Evolutionary conservation across 2,329 filamentous ascomycete genomes (phyloP).

Genomic region (Phyllosticta capitalensis): DNA sequence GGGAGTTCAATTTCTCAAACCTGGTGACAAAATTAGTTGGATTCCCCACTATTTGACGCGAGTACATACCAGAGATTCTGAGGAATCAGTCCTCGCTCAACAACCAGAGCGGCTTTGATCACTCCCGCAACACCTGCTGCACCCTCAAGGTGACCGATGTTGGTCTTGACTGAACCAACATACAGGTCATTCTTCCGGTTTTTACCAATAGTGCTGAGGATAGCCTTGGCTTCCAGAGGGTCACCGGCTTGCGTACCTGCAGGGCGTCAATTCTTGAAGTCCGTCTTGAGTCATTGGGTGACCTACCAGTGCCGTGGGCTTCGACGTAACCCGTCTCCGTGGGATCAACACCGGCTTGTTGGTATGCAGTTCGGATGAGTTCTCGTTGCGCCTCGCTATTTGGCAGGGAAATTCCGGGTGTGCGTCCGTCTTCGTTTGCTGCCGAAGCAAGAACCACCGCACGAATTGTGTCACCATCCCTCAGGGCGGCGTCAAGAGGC

Average conservation of each 20-base stretch:
- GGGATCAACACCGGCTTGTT: conserved; percentile 23
- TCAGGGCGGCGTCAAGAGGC: conserved; percentile 37
- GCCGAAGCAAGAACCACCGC: conserved; percentile 28
- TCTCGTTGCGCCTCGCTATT: conserved; percentile 39
- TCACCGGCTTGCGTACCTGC: conserved; percentile 13
- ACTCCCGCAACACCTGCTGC: conserved; percentile 29
- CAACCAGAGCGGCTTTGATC: conserved; percentile 27
- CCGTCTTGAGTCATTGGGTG: too few relatives aligned
- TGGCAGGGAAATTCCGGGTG: conserved; percentile 48
- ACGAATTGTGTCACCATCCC: conserved; percentile 37
- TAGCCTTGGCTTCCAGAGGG: conserved; percentile 14
- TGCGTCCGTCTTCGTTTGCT: conserved; percentile 45
- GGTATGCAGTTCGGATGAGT: conserved; percentile 28
- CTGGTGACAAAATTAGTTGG: conserved; percentile 14
- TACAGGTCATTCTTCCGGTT: conserved; percentile 8
- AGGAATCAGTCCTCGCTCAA: conserved; percentile 25
- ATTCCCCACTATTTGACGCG: too few relatives aligned
- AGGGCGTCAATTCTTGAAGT: conserved; percentile 16
- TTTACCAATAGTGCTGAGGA: background rate
- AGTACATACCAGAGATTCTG: conserved; percentile 25
- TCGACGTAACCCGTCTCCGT: conserved; percentile 15
- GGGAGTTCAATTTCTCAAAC: conserved; percentile 10
- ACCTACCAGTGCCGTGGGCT: conserved; percentile 45
- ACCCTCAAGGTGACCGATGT: conserved; percentile 35
- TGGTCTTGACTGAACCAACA: conserved; percentile 25